Percentiles rank a stretch among this genome's conserved stretches.
phyloP scores from a whole-genome alignment of 192 early-diverging fungal species.

The Cetraspora pellucida region DNA sequence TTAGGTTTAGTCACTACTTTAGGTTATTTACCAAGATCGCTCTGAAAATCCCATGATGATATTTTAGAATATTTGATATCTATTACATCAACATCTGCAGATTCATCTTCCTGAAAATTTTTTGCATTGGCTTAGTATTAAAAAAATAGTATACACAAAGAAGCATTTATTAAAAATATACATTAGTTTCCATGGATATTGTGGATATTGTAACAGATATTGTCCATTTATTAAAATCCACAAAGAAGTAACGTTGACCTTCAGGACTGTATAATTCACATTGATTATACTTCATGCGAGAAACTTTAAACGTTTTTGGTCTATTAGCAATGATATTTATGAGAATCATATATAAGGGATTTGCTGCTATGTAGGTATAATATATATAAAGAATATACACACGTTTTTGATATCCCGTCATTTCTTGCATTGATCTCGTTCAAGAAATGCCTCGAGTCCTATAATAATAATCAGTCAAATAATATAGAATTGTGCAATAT shows the following conservation, averaged over 20 bases:
- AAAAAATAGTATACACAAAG: too few species aligned
- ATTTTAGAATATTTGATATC: constrained; percentile 27
- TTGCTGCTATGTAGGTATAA: background rate
- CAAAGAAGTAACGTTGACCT: constrained; percentile 15
- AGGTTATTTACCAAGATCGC: too few species aligned
- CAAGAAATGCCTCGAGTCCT: constrained; percentile 15
- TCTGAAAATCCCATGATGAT: constrained; percentile 14
- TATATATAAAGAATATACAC: background rate
- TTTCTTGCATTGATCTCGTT: constrained; percentile 11
- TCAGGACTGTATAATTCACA: constrained; percentile 12
- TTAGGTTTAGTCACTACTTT: too few species aligned
- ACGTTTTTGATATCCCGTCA: constrained; percentile 18
- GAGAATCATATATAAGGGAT: background rate
- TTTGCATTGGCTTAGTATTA: too few species aligned
- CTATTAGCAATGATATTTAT: background rate
- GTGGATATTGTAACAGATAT: constrained; percentile 7
- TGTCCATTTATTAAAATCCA: constrained; percentile 29
- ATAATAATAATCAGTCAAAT: background rate
- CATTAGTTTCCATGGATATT: too few species aligned
- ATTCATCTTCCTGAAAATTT: constrained; percentile 4
- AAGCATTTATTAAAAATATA: too few species aligned
- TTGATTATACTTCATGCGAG: constrained; percentile 21
- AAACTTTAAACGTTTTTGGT: constrained; percentile 11
- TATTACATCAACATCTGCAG: constrained; percentile 1
- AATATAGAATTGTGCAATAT: background rate